Percentiles rank a stretch among this genome's conserved stretches.
Evolutionary conservation across 805 yeast genomes (phyloP).

Genomic region (Ogataea parapolymorpha): DNA sequence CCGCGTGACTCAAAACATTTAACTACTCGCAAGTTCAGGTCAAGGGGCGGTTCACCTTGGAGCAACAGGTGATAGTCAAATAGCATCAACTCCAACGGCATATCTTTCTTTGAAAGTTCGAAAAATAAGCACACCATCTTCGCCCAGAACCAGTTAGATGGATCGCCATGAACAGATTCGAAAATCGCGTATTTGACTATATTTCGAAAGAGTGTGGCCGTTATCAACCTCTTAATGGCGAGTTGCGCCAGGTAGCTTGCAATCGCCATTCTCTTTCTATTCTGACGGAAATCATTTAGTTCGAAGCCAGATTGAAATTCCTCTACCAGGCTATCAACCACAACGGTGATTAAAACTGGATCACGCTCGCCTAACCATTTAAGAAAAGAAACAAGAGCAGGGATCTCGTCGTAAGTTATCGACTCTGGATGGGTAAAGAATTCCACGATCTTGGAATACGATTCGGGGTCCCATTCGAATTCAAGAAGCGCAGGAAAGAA

Average conservation of each 20-base stretch:
- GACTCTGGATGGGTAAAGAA: conserved; percentile 35
- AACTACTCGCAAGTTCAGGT: conserved; percentile 3
- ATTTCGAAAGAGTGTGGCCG: neutral
- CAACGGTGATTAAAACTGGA: conserved; percentile 47
- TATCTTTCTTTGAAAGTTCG: conserved; percentile 24
- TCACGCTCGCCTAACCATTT: conserved; percentile 33
- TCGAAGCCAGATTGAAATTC: conserved; percentile 65
- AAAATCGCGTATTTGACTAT: conserved; percentile 50
- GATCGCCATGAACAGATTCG: conserved; percentile 65
- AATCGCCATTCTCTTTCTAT: conserved; percentile 60
- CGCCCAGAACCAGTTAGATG: conserved; percentile 69
- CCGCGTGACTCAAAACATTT: conserved; percentile 33
- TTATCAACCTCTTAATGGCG: neutral
- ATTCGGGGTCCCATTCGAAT: neutral
- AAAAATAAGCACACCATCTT: conserved; percentile 49
- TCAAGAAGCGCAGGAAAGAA: neutral
- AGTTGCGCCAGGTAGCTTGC: conserved; percentile 59
- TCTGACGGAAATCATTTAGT: conserved; percentile 52
- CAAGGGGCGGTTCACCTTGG: conserved; percentile 65
- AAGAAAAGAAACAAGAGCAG: conserved; percentile 47
- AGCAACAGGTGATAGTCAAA: conserved; percentile 70
- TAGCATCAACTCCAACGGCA: conserved; percentile 46
- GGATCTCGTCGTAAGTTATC: conserved; percentile 55
- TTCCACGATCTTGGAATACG: neutral
- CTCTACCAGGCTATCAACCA: conserved; percentile 65